Conservation (phyloP, 2,329 filamentous ascomycete genomes). For the Diaporthe longicolla region DNA sequence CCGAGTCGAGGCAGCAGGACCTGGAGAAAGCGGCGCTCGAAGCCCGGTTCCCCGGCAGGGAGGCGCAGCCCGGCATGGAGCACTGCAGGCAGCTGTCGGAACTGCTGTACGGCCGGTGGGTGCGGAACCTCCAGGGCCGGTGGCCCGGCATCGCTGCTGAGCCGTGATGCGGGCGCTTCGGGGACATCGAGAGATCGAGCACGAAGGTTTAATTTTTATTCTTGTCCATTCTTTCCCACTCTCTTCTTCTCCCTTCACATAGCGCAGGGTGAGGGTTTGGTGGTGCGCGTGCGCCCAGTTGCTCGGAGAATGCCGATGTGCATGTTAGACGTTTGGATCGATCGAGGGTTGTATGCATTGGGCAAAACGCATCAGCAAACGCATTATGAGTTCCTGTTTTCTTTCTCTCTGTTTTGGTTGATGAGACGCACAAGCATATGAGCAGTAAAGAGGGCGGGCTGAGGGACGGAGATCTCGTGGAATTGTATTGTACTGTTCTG, state of each 20-base stretch:
- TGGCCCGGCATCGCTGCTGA: slow-evolving; percentile 67
- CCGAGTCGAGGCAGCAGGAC: slow-evolving; percentile 54
- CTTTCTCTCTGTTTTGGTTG: slow-evolving; percentile 2
- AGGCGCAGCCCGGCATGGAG: slow-evolving; percentile 82
- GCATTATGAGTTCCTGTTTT: slow-evolving; percentile 12
- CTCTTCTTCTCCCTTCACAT: background rate
- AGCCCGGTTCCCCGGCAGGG: slow-evolving; percentile 68
- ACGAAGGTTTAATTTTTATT: background rate
- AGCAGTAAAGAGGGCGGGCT: background rate
- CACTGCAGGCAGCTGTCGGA: slow-evolving; percentile 91
- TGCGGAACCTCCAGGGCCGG: slow-evolving; percentile 81
- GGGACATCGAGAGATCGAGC: background rate
- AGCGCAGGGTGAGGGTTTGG: background rate
- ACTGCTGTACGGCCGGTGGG: slow-evolving; percentile 92
- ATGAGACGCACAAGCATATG: slow-evolving; percentile 24
- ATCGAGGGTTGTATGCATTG: background rate
- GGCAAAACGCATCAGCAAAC: slow-evolving; percentile 14
- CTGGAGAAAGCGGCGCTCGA: slow-evolving; percentile 64
- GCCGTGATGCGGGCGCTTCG: slow-evolving; percentile 42
- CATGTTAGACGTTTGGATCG: slow-evolving; percentile 4
- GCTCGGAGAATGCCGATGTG: background rate
- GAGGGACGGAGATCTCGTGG: background rate
- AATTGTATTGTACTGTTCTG: slow-evolving; percentile 15
- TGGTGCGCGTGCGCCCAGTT: background rate
- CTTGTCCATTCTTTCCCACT: background rate